These are phyloP conservation scores for Yarrowia osloensis DNA, from an alignment of 805 yeast genomes.

Conservation along the genomic window DNA sequence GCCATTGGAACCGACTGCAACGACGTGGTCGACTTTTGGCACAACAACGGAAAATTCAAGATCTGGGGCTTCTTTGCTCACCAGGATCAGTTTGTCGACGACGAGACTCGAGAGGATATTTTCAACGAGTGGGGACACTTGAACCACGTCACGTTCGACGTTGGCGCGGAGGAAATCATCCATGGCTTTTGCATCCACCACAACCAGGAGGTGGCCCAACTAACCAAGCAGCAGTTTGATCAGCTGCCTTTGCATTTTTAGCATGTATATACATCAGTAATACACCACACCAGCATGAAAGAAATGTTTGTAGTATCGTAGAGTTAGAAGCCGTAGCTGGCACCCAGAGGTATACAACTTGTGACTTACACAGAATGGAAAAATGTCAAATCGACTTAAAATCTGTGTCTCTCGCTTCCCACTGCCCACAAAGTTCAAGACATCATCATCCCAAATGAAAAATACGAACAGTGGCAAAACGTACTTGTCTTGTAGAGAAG, in stretches of 20 bases:
- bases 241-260: slow-evolving; percentile 81
- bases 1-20: slow-evolving; percentile 49
- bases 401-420: no score
- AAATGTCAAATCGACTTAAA: no score
- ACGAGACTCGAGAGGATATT: slow-evolving; percentile 51
- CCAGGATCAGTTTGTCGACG: slow-evolving; percentile 68
- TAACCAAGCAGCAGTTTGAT: slow-evolving; percentile 32
- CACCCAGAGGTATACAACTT: no score
- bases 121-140: slow-evolving; percentile 45
- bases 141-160: slow-evolving; percentile 40
- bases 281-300: slow-evolving; percentile 47
- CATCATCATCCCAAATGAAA: no score
- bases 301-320: no score
- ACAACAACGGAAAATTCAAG: slow-evolving; percentile 44
- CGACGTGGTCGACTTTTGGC: slow-evolving; percentile 51
- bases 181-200: slow-evolving; percentile 66
- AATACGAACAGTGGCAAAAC: not conserved
- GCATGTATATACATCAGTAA: slow-evolving; percentile 92
- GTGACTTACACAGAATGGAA: no score
- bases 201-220: slow-evolving; percentile 50
- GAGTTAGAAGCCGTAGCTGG: no score
- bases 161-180: slow-evolving; percentile 47
- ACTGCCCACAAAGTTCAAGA: no score
- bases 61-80: slow-evolving; percentile 62
- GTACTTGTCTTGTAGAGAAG: no score